Evolutionary conservation across 495 filamentous ascomycete species (phyloP).

Genomic region (Xylaria curta): DNA sequence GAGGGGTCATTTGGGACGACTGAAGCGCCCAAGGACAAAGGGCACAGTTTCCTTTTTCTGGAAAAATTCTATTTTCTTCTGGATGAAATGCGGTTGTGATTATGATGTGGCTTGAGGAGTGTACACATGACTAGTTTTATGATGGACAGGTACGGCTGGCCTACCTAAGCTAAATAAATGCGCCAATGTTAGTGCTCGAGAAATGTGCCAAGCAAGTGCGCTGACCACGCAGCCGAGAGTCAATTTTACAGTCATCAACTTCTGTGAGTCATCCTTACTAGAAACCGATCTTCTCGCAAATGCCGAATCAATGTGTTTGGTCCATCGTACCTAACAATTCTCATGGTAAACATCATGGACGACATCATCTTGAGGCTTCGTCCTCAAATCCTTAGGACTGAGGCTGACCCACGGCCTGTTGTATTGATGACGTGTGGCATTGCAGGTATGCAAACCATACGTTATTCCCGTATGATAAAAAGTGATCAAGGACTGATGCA

Average conservation of each 20-base stretch:
- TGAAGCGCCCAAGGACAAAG: background rate
- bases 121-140: background rate
- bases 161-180: background rate
- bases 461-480: background rate
- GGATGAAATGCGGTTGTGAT: background rate
- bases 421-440: constrained; percentile 35
- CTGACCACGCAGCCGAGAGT: background rate
- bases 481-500: constrained; percentile 6
- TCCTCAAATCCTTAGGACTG: constrained; percentile 23
- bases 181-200: background rate
- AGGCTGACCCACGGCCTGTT: constrained; percentile 24
- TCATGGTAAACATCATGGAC: constrained; percentile 19
- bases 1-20: background rate
- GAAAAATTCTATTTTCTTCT: background rate
- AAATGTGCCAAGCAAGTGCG: constrained; percentile 12
- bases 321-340: background rate
- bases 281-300: background rate
- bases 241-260: background rate
- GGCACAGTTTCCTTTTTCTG: background rate
- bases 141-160: background rate
- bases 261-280: constrained; percentile 10
- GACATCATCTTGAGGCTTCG: constrained; percentile 15
- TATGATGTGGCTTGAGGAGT: too few relatives aligned
- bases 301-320: background rate
- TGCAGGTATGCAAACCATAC: constrained; percentile 27